Percentiles rank a stretch among this genome's conserved stretches.
These are phyloP conservation scores for Trametes gibbosa DNA, from an alignment of 768 basidiomycete species.

Conservation along the genomic window DNA sequence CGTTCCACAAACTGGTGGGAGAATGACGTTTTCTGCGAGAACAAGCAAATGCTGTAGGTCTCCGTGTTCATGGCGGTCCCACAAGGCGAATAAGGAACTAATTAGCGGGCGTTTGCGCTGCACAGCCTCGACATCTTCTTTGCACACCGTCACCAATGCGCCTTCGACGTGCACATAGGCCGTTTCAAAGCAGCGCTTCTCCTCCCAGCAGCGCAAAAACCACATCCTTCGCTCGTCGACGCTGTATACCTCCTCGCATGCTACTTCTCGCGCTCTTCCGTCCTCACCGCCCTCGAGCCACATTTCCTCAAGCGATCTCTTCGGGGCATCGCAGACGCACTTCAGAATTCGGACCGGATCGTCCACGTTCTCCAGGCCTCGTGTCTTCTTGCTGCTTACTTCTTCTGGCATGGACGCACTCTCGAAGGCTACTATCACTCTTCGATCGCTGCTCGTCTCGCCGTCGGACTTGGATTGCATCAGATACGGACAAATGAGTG, in stretches of 20 bases:
- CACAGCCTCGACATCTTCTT: slow-evolving; percentile 54
- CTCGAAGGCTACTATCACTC: slow-evolving; percentile 63
- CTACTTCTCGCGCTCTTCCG: slow-evolving; percentile 46
- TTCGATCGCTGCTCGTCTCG: slow-evolving; percentile 57
- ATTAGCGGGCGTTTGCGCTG: not conserved
- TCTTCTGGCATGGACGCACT: slow-evolving; percentile 52
- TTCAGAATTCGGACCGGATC: slow-evolving; percentile 54
- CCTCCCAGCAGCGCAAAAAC: slow-evolving; percentile 29
- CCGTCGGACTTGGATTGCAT: slow-evolving; percentile 58
- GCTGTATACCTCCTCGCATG: slow-evolving; percentile 62
- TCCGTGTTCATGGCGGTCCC: slow-evolving; percentile 10
- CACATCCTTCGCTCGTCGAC: slow-evolving; percentile 59
- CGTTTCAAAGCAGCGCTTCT: slow-evolving; percentile 39
- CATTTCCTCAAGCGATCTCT: slow-evolving; percentile 49
- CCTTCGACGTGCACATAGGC: slow-evolving; percentile 49
- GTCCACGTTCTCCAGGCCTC: slow-evolving; percentile 60
- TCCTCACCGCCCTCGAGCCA: slow-evolving; percentile 42
- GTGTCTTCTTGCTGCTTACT: slow-evolving; percentile 57
- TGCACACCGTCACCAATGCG: slow-evolving; percentile 56
- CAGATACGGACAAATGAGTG: slow-evolving; percentile 40
- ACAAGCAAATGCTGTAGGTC: slow-evolving; percentile 40
- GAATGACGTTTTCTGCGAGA: slow-evolving; percentile 30
- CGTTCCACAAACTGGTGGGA: slow-evolving; percentile 24
- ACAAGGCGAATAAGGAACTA: slow-evolving; percentile 1
- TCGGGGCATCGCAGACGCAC: slow-evolving; percentile 49